Base-by-base conservation (phyloP, 179 eudicot species). In the Spinacia oleracea region DNA sequence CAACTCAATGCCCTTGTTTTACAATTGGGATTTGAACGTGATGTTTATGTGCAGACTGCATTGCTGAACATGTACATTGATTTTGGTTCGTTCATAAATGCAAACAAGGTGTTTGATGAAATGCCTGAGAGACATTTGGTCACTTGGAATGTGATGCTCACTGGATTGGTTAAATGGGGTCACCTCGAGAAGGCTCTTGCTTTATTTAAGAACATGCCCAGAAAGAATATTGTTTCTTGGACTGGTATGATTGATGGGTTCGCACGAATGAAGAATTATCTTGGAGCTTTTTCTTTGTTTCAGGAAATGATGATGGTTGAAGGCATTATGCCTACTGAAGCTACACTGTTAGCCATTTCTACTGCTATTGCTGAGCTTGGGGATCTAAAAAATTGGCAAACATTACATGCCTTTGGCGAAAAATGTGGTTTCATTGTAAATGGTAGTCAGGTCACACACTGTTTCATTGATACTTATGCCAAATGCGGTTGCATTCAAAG, bases 161-260 rank as follows among this genome's bases (percentile, higher is more conserved):
- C 90, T 72, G 93, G 91, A 27, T 85, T 89, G 18, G 78, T 83
- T 25, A 88, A 79, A 55, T 80, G 85, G 89, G 91, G 90, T 9
- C 74, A 86, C 48, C 51, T 91, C 16, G 79, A 77, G 16, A 64
- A 70, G 9, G 96, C 92, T 31, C 77, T 78, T 56, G 60, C 65
- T 55, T 72, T 91, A 58, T 92, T 92, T 83, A 84, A 84, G 60
- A 75, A 65, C 68, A 91, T 91, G 92, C 90, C 92, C 0, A 69
- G 34, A 32, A 84, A 83, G 78, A 87, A 85, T 82, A 79, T 89
- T 43, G 84, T 92, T 85, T 88, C 96, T 2, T 93, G 97, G 97
- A 91, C 96, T 16, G 89, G 87, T 7, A 75, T 92, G 65, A 89
- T 92, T 25, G 91, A 89, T 79, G 93, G 91, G 81, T 90, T 86